A percentile compares a stretch with the other conserved stretches of the same genome.
These are phyloP conservation scores for Cryphonectria radicalis DNA, from an alignment of 2,329 filamentous ascomycete species.

Conservation along the genomic window DNA sequence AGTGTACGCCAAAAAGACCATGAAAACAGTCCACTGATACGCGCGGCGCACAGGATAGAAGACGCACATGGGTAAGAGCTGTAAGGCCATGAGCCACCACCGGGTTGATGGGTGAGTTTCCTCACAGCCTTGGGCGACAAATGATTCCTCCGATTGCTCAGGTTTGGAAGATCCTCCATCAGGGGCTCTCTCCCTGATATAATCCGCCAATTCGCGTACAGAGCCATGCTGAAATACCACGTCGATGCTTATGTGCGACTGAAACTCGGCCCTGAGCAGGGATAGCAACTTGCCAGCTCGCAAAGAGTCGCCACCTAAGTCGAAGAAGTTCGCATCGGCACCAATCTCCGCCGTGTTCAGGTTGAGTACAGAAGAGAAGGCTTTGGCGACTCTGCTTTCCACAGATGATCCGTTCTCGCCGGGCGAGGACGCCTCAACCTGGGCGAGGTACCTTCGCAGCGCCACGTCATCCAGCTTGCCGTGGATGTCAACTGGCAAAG, in stretches of 20 bases:
- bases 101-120: slow-evolving; percentile 54
- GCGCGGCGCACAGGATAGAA: slow-evolving; percentile 56
- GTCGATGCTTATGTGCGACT: slow-evolving; percentile 53
- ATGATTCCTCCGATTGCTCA: slow-evolving; percentile 11
- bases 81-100: slow-evolving; percentile 51
- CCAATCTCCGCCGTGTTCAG: slow-evolving; percentile 45
- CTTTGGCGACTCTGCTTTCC: slow-evolving; percentile 46
- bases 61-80: slow-evolving; percentile 54
- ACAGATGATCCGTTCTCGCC: slow-evolving; percentile 33
- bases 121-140: slow-evolving; percentile 18
- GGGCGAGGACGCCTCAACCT: background rate
- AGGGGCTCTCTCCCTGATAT: slow-evolving; percentile 17
- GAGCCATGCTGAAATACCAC: slow-evolving; percentile 55
- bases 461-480: slow-evolving; percentile 31
- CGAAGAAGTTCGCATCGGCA: slow-evolving; percentile 53
- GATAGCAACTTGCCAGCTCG: slow-evolving; percentile 57
- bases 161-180: background rate
- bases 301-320: slow-evolving; percentile 58
- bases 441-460: slow-evolving; percentile 5
- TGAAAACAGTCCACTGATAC: slow-evolving; percentile 57
- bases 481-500: slow-evolving; percentile 40
- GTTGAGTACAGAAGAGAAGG: slow-evolving; percentile 52
- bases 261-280: slow-evolving; percentile 52
- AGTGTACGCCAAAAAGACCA: slow-evolving; percentile 49
- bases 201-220: slow-evolving; percentile 44